Percentiles rank a stretch among this genome's conserved stretches.
Evolutionary conservation across 1,139 yeast species (phyloP).

Genomic region (Protomyces macrosporus): DNA sequence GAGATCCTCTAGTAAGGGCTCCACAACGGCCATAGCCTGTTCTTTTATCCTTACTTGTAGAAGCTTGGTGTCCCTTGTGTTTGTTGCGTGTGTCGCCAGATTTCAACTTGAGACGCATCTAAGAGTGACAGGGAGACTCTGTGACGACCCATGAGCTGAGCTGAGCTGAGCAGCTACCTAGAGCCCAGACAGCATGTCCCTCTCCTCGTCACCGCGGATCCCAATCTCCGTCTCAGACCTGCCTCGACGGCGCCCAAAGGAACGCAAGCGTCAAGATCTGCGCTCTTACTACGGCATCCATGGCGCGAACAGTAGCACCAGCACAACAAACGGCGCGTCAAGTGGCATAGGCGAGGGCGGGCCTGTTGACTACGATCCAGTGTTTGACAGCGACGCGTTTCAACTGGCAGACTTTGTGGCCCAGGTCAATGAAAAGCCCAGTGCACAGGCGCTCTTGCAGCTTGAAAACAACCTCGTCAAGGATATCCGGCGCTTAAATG

Average conservation of each 20-base stretch:
- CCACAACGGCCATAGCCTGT: neutral
- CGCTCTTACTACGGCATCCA: slow-evolving; percentile 43
- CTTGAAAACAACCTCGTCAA: slow-evolving; percentile 38
- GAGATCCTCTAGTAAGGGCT: neutral
- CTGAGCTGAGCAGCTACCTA: too few relatives aligned
- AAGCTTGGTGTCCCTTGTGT: too few relatives aligned
- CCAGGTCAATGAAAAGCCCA: slow-evolving; percentile 34
- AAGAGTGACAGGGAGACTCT: too few relatives aligned
- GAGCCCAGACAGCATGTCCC: slow-evolving; percentile 3
- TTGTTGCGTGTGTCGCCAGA: too few relatives aligned
- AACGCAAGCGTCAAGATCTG: slow-evolving; percentile 35
- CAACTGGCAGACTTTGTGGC: slow-evolving; percentile 35
- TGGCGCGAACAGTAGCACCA: slow-evolving; percentile 28
- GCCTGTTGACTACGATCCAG: slow-evolving; percentile 32
- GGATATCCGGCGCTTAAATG: slow-evolving; percentile 41
- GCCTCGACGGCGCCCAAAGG: slow-evolving; percentile 18
- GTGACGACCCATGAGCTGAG: too few relatives aligned
- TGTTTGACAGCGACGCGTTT: slow-evolving; percentile 33
- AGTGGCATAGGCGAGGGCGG: neutral
- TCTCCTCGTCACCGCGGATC: slow-evolving; percentile 10
- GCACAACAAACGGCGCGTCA: neutral
- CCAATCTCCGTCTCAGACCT: slow-evolving; percentile 1
- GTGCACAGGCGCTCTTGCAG: slow-evolving; percentile 36
- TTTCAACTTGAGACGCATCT: too few relatives aligned
- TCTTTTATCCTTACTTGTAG: too few relatives aligned